phyloP scores from a whole-genome alignment of 139 green algal species.

The Ulvella scutata region DNA sequence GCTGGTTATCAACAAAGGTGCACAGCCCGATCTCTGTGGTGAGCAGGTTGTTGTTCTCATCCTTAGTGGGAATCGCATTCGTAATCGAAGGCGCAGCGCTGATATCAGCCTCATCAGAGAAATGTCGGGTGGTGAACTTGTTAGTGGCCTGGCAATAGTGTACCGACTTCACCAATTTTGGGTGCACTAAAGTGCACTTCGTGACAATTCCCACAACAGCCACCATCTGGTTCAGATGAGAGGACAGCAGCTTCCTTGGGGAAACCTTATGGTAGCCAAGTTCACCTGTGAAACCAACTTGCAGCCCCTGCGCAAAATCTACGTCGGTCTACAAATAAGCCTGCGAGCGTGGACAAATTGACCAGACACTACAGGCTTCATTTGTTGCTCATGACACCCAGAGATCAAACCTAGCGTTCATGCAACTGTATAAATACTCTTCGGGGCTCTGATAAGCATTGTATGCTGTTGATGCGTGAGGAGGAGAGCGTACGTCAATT shows the following conservation, averaged over 20 bases:
- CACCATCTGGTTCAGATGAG: slow-evolving; percentile 70
- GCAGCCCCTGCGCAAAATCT: slow-evolving; percentile 32
- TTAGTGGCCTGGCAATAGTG: slow-evolving; percentile 77
- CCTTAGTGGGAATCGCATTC: slow-evolving; percentile 24
- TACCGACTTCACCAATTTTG: slow-evolving; percentile 72
- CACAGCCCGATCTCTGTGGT: slow-evolving; percentile 87
- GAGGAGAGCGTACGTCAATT: slow-evolving; percentile 10
- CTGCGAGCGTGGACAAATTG: too few relatives aligned
- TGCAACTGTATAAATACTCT: too few relatives aligned
- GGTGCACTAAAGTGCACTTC: slow-evolving; percentile 69
- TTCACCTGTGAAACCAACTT: slow-evolving; percentile 70
- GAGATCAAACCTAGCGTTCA: too few relatives aligned
- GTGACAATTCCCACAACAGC: slow-evolving; percentile 92
- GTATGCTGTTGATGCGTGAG: neutral
- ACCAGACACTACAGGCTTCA: too few relatives aligned
- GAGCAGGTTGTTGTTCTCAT: slow-evolving; percentile 72
- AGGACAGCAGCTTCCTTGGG: slow-evolving; percentile 60
- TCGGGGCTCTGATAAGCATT: too few relatives aligned
- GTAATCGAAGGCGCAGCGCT: slow-evolving; percentile 31
- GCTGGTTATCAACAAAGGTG: slow-evolving; percentile 83
- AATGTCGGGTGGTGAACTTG: slow-evolving; percentile 56
- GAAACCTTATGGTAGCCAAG: slow-evolving; percentile 79
- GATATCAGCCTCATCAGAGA: slow-evolving; percentile 77
- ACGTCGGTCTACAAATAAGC: too few relatives aligned
- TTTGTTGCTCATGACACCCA: too few relatives aligned